Evolutionary conservation across 805 yeast species (phyloP), one percentile per base, ranked within the genome.

Genomic region (Pichia eremophila): DNA sequence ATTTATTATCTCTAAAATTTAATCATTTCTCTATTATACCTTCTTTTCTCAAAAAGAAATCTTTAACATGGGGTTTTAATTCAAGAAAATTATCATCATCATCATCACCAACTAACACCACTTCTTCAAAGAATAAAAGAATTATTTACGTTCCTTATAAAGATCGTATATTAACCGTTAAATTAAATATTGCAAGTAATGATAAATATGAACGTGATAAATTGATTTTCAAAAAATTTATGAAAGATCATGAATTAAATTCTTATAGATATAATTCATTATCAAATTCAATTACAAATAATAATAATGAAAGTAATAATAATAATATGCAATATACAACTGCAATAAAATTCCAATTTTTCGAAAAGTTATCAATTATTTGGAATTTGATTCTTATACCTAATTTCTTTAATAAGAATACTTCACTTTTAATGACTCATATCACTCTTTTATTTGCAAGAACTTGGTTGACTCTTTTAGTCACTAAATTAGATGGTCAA

Each of bases 401-500:
- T 0, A 77, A 75, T 46, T 61, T 84, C 51, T 72, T 75, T 50
- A 79, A 85, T 52, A 79, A 77, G 57, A 87, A 86, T 58, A 72
- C 88, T 0, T 72, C 78, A 18, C 66, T 86, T 42, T 66, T 90
- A 40, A 63, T 77, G 3, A 70, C 86, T 8, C 96, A 90, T 59
- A 78, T 90, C 48, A 70, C 78, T 51, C 85, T 88, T 55, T 71
- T 90, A 39, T 70, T 87, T 22, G 72, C 87, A 53, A 73, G 98
- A 64, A 90, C 98, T 0, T 90, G 90, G 84, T 72, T 90, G 50
- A 83, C 93, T 29, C 71, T 90, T 47, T 67, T 89, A 49, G 88
- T 90, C 32, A 95, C 98, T 5, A 83, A 83, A 60, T 71, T 90
- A 44, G 98, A 90, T 63, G 97, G 96, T 57, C 91, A 85, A 62